Base-by-base conservation (phyloP, 495 filamentous ascomycete genomes). In the Elaphomyces granulatus region DNA sequence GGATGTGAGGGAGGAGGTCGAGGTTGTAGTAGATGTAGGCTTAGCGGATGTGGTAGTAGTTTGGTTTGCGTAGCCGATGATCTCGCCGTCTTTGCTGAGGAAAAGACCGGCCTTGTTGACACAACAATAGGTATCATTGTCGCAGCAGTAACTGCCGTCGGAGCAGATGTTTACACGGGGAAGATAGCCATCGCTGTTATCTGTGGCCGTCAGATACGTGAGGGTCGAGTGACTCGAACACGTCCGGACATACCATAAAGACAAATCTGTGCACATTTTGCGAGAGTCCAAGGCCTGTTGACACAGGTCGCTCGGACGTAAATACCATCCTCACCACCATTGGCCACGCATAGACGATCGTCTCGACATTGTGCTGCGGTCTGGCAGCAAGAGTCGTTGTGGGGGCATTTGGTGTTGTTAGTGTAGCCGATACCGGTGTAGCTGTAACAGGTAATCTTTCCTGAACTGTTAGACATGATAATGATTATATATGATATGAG, bases 131-230 rank as follows among this genome's bases (percentile, higher is more conserved):
- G 45, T 36, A 23, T 53, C 41, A 38, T 54, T 40, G 34, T 56
- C 43, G 37, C 53, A 56, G 44, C 53, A 56, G 38, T 51, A 45
- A 28, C 47, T 53, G 17, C 50, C 53, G 33, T 56, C 50, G 12
- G 10, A 2, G 35, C 53, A 56, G 1, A 20, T 26, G 3, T 33
- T 45, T 31, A 56, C 50, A 3, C 53, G 50, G 6, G 53, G 53
- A 10, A 56, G 35, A 20, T 16, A 37, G 7, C 7, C 7, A 20
- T 12, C 20, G 2, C 2, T 36, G 7, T 32, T 23, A 3, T 43
- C 44, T 10, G 23, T 21, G 12, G 16, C 26, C n/a, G n/a, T n/a
- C n/a, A n/a, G n/a, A n/a, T n/a, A n/a, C n/a, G n/a, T n/a, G n/a
- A n/a, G 23, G 23, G 23, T 28, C 23, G 12, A 28, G 6, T 3